Base-by-base conservation (phyloP, 1,284 basidiomycete species). In the Anthracocystis walkeri region DNA sequence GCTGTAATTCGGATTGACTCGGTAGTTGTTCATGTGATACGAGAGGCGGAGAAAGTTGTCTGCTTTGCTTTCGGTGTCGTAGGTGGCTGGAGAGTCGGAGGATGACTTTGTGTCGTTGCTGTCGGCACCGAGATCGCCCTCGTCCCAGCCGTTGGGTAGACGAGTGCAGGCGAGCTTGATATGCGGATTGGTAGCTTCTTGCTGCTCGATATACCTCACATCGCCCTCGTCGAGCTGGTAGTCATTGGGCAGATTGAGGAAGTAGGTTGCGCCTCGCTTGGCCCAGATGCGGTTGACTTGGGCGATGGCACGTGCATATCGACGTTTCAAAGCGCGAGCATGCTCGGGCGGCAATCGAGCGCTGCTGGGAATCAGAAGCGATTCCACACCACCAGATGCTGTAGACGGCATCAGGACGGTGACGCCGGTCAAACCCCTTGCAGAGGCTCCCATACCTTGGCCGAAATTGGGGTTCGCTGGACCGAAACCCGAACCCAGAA, bases 1-100 rank as follows among this genome's bases (percentile, higher is more conserved):
- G 16, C 33, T 48, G 62, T 81, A 81, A 27, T 49, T 60, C 7
- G 76, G 66, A 25, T 80, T 72, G 21, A 54, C 16, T 7, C 61
- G 56, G 35, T 55, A 59, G 42, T 78, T 81, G 53, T 54, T 5
- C 53, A 78, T 49, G 55, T 80, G 76, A 27, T 76, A 77, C 7
- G 55, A 45, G 44, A 78, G 52, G 35, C 75, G 71, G 1, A 62
- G 31, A 23, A 65, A 54, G 8, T 54, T 33, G 25, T 73, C 63
- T 7, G 51, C 61, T n/a, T 74, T 53, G 38, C 55, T 53, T 18
- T 75, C 65, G 12, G 69, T 50, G 14, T 62, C 62, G 48, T 62
- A 50, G 1, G 42, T 20, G 7, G 56, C 21, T n/a, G 56, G 60
- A 49, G 16, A 12, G 10, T 49, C 33, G 11, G 55, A 31, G 20